Conservation (phyloP, 768 basidiomycete species). For the Termitomyces sp. region DNA sequence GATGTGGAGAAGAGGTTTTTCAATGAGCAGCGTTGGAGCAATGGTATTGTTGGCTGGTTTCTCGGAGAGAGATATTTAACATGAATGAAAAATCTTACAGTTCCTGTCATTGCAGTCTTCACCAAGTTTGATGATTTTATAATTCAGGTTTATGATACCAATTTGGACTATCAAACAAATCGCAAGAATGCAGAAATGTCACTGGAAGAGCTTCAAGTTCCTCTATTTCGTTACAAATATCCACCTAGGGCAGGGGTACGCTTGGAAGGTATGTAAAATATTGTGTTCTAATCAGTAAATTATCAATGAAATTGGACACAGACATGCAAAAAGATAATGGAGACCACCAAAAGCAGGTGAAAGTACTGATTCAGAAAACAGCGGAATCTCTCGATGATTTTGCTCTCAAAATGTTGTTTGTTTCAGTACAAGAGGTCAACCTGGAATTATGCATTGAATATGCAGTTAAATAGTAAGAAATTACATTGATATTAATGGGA, state of each 20-base stretch:
- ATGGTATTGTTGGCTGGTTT: neutral
- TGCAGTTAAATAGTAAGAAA: neutral
- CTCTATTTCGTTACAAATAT: neutral
- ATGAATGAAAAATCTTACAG: neutral
- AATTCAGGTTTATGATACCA: neutral
- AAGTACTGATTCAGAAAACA: neutral
- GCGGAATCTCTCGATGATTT: neutral
- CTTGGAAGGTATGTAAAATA: neutral
- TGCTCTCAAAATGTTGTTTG: neutral
- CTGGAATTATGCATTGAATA: neutral
- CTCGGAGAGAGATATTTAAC: neutral
- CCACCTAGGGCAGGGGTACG: neutral
- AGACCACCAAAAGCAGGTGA: neutral
- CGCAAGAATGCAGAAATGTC: neutral
- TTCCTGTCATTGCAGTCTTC: neutral
- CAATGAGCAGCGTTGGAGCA: neutral
- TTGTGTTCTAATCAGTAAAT: too few relatives aligned
- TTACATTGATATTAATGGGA: neutral
- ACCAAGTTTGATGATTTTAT: constrained; percentile 1
- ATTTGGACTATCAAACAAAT: neutral
- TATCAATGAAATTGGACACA: neutral
- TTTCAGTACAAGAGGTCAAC: neutral
- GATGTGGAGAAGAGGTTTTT: neutral
- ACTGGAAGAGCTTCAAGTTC: neutral
- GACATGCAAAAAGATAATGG: neutral